phyloP scores from a whole-genome alignment of 345 rosid genomes.

The Capsella bursapastoris region DNA sequence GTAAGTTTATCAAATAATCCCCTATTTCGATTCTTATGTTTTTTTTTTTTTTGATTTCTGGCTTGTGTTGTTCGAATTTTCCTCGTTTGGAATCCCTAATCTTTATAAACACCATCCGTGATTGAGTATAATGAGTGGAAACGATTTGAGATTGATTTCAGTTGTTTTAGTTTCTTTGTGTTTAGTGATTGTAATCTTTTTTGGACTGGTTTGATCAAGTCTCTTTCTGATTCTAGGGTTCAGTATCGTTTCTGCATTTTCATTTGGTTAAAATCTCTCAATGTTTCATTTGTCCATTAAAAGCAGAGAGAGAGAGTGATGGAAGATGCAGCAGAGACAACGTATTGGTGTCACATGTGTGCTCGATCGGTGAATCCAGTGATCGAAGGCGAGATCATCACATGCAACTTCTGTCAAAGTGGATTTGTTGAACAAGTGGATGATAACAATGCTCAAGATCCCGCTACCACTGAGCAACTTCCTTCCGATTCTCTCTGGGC shows the following conservation, averaged over 20 bases:
- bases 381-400: conserved; percentile 46
- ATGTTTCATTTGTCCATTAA: no score
- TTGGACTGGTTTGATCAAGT: conserved; percentile 22
- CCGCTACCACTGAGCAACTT: conserved; percentile 42
- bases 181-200: background rate
- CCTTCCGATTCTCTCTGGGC: conserved; percentile 62
- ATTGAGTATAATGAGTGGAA: background rate
- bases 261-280: background rate
- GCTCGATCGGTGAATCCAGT: conserved; percentile 55
- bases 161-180: background rate
- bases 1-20: background rate
- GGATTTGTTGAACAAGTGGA: conserved; percentile 64
- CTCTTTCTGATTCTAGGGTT: conserved; percentile 3
- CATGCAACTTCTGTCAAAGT: conserved; percentile 61
- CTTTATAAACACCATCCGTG: background rate
- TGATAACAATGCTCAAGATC: conserved; percentile 28
- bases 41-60: background rate
- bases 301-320: conserved; percentile 20
- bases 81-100: background rate
- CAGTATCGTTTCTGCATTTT: background rate
- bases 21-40: conserved; percentile 1
- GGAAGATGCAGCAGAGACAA: conserved; percentile 41
- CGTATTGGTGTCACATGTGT: conserved; percentile 57
- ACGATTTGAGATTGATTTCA: background rate
- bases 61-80: background rate